These are phyloP conservation scores for Solanum habrochaites DNA, from an alignment of 257 asterid genomes.

Conservation along the genomic window DNA sequence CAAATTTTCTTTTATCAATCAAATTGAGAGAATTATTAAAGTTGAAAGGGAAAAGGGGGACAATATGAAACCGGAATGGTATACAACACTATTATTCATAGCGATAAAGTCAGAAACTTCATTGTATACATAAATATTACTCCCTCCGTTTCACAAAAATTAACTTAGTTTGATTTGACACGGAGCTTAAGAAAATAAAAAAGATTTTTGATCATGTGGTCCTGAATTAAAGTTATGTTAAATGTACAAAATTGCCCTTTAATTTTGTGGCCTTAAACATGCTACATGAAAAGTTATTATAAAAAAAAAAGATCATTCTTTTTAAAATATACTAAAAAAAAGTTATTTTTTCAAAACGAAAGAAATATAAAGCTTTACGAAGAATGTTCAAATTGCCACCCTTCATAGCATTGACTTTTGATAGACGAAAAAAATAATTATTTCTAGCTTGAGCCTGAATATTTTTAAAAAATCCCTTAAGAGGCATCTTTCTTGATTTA, in stretches of 20 bases:
- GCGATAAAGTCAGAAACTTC: background rate
- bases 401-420: too few relatives aligned
- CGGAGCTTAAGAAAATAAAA: too few relatives aligned
- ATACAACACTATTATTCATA: background rate
- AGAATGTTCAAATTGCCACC: background rate
- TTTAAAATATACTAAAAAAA: too few relatives aligned
- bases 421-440: too few relatives aligned
- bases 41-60: background rate
- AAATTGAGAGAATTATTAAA: background rate
- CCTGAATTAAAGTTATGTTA: too few relatives aligned
- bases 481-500: background rate
- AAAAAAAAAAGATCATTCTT: too few relatives aligned
- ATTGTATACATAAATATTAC: too few relatives aligned
- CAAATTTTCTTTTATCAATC: background rate
- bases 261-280: too few relatives aligned
- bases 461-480: background rate
- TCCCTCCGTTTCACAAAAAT: fast-evolving
- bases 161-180: fast-evolving
- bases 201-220: too few relatives aligned
- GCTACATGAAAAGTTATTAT: fast-evolving
- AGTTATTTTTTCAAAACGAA: too few relatives aligned
- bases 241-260: too few relatives aligned
- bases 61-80: background rate
- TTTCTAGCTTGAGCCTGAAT: background rate
- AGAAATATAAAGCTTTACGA: too few relatives aligned